phyloP scores from a whole-genome alignment of 106 monocot species.

The Dactylorhiza incarnata region DNA sequence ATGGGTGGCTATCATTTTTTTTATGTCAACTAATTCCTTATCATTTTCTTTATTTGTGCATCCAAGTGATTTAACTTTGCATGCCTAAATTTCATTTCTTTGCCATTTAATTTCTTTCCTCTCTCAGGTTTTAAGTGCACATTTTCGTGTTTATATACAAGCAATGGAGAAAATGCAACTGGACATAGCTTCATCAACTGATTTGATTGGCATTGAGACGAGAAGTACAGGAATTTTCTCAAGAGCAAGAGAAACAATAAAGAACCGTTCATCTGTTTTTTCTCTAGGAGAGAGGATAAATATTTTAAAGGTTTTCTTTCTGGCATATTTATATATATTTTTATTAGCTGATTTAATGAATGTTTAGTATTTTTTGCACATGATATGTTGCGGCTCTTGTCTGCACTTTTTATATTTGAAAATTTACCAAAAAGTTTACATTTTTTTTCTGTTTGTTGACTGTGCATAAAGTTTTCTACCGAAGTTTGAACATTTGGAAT shows the following conservation, averaged over 20 bases:
- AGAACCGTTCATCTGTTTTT: conserved; percentile 91
- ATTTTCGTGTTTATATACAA: conserved; percentile 98
- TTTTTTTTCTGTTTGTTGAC: not conserved
- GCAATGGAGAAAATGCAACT: conserved; percentile 94
- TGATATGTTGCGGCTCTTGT: not conserved
- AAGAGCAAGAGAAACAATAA: conserved; percentile 79
- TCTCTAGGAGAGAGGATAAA: conserved; percentile 93
- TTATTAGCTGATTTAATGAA: not conserved
- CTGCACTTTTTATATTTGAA: not conserved
- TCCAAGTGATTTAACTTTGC: not conserved
- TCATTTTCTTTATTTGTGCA: not conserved
- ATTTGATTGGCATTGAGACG: conserved; percentile 90
- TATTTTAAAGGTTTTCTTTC: conserved; percentile 66
- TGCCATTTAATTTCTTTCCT: conserved; percentile 2
- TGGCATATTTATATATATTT: not conserved
- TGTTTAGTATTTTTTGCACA: not conserved
- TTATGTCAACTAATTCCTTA: not conserved
- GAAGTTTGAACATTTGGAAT: not conserved
- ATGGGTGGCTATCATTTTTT: not conserved
- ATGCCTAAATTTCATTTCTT: not conserved
- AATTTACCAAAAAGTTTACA: not conserved
- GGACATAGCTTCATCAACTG: conserved; percentile 91
- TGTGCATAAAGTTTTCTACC: not conserved
- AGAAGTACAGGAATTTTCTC: conserved; percentile 72
- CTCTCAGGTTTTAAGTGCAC: conserved; percentile 85